Conservation (phyloP, 805 yeast species). For the Yamadazyma philogaea region DNA sequence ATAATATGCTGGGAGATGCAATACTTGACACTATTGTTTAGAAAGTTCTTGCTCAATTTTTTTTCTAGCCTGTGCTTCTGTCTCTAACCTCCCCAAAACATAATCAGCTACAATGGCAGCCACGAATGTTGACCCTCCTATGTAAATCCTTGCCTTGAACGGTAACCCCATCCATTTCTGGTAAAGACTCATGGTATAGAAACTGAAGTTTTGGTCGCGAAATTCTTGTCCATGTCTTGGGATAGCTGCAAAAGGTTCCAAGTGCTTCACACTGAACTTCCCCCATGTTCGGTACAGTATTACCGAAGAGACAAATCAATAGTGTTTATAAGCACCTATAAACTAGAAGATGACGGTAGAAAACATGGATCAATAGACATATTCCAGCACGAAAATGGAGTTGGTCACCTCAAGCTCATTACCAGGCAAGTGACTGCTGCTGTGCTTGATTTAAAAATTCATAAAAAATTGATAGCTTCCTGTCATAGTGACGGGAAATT, state of each 20-base stretch:
- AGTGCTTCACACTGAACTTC: constrained; percentile 46
- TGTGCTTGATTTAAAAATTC: constrained; percentile 73
- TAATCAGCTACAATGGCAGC: constrained; percentile 42
- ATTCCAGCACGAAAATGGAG: constrained; percentile 20
- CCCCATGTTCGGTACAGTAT: constrained; percentile 80
- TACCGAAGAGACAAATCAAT: constrained; percentile 48
- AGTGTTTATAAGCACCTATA: constrained; percentile 76
- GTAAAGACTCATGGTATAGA: constrained; percentile 17
- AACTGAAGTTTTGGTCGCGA: neutral
- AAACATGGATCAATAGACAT: constrained; percentile 64
- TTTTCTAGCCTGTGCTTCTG: constrained; percentile 35
- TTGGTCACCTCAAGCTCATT: constrained; percentile 12
- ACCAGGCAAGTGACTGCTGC: constrained; percentile 46
- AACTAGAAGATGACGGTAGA: constrained; percentile 53
- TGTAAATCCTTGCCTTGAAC: constrained; percentile 37
- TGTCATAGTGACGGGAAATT: constrained; percentile 83
- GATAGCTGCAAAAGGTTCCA: constrained; percentile 10
- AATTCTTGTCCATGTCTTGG: constrained; percentile 2
- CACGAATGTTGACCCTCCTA: constrained; percentile 39
- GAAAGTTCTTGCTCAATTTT: constrained; percentile 23
- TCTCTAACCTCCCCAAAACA: constrained; percentile 31
- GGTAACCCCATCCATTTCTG: constrained; percentile 42
- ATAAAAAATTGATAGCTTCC: constrained; percentile 53
- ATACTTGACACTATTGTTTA: no score
- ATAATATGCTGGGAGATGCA: no score